A percentile compares a stretch with the other conserved stretches of the same genome.
phyloP scores from a whole-genome alignment of 495 filamentous ascomycete species.

The Penicillium macrosclerotiorum region DNA sequence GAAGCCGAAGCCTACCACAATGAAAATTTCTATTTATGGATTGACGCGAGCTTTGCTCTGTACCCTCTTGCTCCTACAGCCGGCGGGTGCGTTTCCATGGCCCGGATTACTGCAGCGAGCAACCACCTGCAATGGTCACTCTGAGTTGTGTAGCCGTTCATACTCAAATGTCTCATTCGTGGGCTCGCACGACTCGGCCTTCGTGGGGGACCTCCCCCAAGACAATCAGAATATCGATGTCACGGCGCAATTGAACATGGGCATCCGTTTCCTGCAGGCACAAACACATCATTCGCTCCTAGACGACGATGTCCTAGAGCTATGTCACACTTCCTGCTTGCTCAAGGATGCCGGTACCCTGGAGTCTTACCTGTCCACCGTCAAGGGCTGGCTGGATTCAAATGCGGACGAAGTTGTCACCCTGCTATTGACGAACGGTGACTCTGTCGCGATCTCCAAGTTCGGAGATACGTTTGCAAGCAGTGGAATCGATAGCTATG shows the following conservation, averaged over 20 bases:
- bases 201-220: constrained; percentile 56
- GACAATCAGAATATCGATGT: constrained; percentile 69
- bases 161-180: constrained; percentile 68
- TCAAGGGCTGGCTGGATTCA: constrained; percentile 63
- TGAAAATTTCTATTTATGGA: background rate
- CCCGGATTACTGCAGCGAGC: constrained; percentile 2
- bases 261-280: constrained; percentile 66
- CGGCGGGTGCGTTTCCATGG: constrained; percentile 1
- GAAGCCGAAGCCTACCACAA: constrained; percentile 1
- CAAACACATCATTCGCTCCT: constrained; percentile 58
- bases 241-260: constrained; percentile 62
- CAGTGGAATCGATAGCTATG: constrained; percentile 57
- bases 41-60: constrained; percentile 11
- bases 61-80: constrained; percentile 13
- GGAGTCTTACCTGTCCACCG: constrained; percentile 50
- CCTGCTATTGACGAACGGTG: constrained; percentile 66
- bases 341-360: constrained; percentile 66
- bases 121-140: constrained; percentile 62
- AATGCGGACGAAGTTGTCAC: constrained; percentile 69
- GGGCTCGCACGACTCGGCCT: constrained; percentile 68
- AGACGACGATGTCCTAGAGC: constrained; percentile 45
- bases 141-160: constrained; percentile 55
- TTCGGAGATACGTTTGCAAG: constrained; percentile 54
- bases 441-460: constrained; percentile 44
- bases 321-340: constrained; percentile 66